Evolutionary conservation across 2,329 filamentous ascomycete species (phyloP), one percentile per base, ranked within the genome.

Genomic region (Nannizziopsis barbatae): DNA sequence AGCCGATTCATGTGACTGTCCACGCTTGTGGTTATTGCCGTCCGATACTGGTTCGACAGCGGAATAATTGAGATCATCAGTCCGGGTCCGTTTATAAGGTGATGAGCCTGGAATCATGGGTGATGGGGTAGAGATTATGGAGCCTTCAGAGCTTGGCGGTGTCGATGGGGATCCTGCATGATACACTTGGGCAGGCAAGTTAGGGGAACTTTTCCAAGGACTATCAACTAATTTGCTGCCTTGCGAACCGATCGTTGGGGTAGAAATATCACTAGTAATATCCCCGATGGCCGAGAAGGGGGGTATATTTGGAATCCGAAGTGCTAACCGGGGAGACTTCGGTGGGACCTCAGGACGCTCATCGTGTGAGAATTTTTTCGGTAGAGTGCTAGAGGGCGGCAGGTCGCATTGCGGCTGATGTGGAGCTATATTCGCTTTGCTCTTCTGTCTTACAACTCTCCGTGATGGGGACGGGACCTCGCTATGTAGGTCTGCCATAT

Each of bases 271-370:
- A 31, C 49, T 51, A 36, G 47, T 40, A 14, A 37, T 35, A 15
- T 47, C 41, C 42, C 45, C 49, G 17, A 37, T 51, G 27, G 48
- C 48, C 18, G 42, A 44, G 39, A 35, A 36, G 10, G 33, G n/a
- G 33, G 45, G 47, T 15, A 38, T 46, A n/a, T 51, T 40, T 17
- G 56, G 39, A 31, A 46, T 52, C 22, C 52, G 49, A 20, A 50
- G 39, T 31, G 45, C 49, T 17, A 56, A 42, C 31, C 58, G 52
- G 11, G 58, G 58, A 9, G 58, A 60, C 44, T 61, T 61, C 17
- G 58, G 58, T 12, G 58, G 58, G 27, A 61, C 58, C 40, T 53
- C 53, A n/a, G 57, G 57, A 18, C 51, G 55, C 14, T 50, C 50
- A 14, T 56, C 56, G 36, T 31, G 14, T 12, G 37, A 17, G 15